Conservation (phyloP, 768 basidiomycete species). For the Agrocybe chaxingu region DNA sequence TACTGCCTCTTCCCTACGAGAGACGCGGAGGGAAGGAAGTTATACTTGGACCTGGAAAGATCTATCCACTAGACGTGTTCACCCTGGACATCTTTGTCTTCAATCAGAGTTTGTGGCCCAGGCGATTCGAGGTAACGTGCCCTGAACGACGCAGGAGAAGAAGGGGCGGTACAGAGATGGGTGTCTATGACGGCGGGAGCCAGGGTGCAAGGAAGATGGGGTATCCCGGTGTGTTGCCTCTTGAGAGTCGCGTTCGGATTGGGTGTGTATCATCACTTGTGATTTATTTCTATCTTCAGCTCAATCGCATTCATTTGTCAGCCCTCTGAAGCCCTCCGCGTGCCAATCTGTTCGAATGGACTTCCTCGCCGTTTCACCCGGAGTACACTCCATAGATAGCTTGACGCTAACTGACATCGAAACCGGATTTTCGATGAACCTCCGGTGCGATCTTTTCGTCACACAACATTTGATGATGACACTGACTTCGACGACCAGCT, state of each 20-base stretch:
- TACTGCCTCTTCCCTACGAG: constrained; percentile 27
- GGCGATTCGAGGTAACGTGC: constrained; percentile 74
- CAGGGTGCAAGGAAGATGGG: constrained; percentile 34
- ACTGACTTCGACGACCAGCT: constrained; percentile 35
- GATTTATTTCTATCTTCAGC: not conserved
- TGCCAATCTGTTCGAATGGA: constrained; percentile 87
- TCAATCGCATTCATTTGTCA: constrained; percentile 22
- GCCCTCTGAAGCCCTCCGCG: constrained; percentile 75
- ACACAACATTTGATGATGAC: constrained; percentile 3
- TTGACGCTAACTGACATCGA: constrained; percentile 75
- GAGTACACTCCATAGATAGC: constrained; percentile 72
- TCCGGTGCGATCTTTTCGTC: constrained; percentile 47
- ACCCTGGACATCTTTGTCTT: constrained; percentile 86
- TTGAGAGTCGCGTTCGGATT: constrained; percentile 76
- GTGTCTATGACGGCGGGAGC: constrained; percentile 24
- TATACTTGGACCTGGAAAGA: constrained; percentile 37
- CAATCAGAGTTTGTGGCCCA: constrained; percentile 73
- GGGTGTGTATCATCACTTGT: constrained; percentile 55
- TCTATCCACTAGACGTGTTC: constrained; percentile 74
- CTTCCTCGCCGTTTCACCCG: constrained; percentile 76
- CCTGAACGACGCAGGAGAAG: constrained; percentile 51
- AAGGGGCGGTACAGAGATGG: constrained; percentile 30
- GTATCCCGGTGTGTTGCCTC: constrained; percentile 63
- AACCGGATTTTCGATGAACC: constrained; percentile 66
- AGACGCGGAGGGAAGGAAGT: constrained; percentile 15